Evolutionary conservation across 1,284 basidiomycete species (phyloP).

Genomic region (Cerioporus squamosus): DNA sequence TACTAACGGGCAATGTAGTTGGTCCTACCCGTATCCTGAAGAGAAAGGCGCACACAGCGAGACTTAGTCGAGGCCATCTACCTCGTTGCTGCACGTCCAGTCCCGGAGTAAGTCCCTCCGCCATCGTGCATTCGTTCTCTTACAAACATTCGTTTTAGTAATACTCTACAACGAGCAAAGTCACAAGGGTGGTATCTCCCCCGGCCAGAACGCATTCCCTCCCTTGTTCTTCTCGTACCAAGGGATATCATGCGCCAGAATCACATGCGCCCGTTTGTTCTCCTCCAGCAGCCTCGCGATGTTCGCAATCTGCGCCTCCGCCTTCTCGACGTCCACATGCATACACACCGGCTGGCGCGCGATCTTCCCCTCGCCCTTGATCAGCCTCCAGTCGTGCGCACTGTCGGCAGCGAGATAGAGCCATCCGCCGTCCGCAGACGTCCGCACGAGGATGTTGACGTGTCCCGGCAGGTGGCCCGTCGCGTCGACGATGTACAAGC

Average conservation of each 20-base stretch:
- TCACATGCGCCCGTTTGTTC: slow-evolving; percentile 44
- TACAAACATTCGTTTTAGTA: too few relatives aligned
- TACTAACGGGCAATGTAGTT: too few relatives aligned
- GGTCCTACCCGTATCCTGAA: too few relatives aligned
- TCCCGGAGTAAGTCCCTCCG: too few relatives aligned
- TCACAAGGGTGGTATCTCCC: slow-evolving; percentile 25
- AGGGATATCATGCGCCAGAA: slow-evolving; percentile 57
- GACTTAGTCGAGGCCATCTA: too few relatives aligned
- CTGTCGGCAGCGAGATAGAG: slow-evolving; percentile 60
- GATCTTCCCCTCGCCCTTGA: slow-evolving; percentile 50
- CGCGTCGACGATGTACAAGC: slow-evolving; percentile 58
- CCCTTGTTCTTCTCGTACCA: slow-evolving; percentile 56
- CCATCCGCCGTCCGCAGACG: slow-evolving; percentile 58
- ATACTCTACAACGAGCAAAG: too few relatives aligned
- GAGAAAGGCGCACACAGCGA: too few relatives aligned
- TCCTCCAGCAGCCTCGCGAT: slow-evolving; percentile 43
- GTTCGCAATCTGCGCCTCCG: slow-evolving; percentile 46
- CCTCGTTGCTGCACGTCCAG: too few relatives aligned
- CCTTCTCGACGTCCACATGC: slow-evolving; percentile 46
- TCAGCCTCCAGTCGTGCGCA: slow-evolving; percentile 56
- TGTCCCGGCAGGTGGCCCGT: slow-evolving; percentile 60
- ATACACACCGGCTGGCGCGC: slow-evolving; percentile 38
- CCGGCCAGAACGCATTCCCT: slow-evolving; percentile 43
- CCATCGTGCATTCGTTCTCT: too few relatives aligned
- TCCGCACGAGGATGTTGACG: slow-evolving; percentile 58